Evolutionary conservation across 345 rosid species (phyloP).

Genomic region (Eucalyptus erythrocorys): DNA sequence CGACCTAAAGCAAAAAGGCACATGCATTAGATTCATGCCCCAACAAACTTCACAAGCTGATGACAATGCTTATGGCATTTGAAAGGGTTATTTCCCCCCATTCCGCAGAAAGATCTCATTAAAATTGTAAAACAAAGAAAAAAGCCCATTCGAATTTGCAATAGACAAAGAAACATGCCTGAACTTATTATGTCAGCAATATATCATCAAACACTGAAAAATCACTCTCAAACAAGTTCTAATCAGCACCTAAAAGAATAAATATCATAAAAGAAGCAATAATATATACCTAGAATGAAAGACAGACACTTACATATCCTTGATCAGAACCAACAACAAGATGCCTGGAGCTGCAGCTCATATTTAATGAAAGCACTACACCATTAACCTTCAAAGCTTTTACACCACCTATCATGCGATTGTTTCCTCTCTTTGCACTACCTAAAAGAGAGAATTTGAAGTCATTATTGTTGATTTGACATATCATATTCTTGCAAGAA

Average conservation of each 20-base stretch:
- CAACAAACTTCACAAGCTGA: not conserved
- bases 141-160: not conserved
- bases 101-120: not conserved
- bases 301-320: constrained; percentile 62
- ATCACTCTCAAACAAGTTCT: not conserved
- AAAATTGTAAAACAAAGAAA: not conserved
- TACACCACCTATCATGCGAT: constrained; percentile 44
- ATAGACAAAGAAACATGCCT: not conserved
- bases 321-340: constrained; percentile 75
- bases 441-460: constrained; percentile 15
- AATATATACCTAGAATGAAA: not conserved
- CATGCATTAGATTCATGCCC: not conserved
- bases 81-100: not conserved
- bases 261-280: not conserved
- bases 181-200: not conserved
- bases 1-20: constrained; percentile 36
- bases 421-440: constrained; percentile 56
- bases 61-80: not conserved
- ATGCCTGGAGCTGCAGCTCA: constrained; percentile 35
- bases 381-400: constrained; percentile 65
- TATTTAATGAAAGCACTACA: constrained; percentile 42
- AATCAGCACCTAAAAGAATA: not conserved
- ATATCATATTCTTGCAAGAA: not conserved
- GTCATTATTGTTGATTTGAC: not conserved
- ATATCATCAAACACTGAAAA: not conserved